Evolutionary conservation across 2,329 filamentous ascomycete genomes (phyloP).

Genomic region (Xylariaceae sp.): DNA sequence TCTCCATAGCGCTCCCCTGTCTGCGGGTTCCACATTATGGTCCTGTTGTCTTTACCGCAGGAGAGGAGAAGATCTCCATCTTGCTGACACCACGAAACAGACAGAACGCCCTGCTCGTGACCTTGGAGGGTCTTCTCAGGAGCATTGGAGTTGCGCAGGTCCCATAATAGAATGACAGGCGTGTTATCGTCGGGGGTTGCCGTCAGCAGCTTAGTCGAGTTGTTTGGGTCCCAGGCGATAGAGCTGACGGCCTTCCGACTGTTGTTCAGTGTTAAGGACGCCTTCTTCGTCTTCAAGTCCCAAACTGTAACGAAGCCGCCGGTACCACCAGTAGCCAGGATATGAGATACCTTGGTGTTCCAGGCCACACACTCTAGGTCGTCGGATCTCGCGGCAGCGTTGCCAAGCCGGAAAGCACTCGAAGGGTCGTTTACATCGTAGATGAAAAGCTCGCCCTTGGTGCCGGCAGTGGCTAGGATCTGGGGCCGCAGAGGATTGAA

Average conservation of each 20-base stretch:
- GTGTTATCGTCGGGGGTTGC: slow-evolving; percentile 84
- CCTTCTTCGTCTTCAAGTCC: slow-evolving; percentile 97
- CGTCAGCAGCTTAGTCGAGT: slow-evolving; percentile 89
- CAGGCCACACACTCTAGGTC: slow-evolving; percentile 96
- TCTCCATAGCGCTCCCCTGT: slow-evolving; percentile 84
- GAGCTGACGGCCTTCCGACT: slow-evolving; percentile 91
- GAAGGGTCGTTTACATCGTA: slow-evolving; percentile 88
- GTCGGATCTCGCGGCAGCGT: slow-evolving; percentile 79
- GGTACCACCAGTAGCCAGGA: slow-evolving; percentile 86
- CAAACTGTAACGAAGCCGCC: slow-evolving; percentile 96
- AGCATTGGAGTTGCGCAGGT: slow-evolving; percentile 90
- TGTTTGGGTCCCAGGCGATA: slow-evolving; percentile 95
- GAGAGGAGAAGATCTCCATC: slow-evolving; percentile 86
- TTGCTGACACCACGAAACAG: slow-evolving; percentile 90
- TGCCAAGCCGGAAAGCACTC: slow-evolving; percentile 84
- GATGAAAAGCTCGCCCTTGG: slow-evolving; percentile 93
- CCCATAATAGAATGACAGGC: slow-evolving; percentile 87
- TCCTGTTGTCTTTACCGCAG: slow-evolving; percentile 93
- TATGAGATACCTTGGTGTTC: slow-evolving; percentile 97
- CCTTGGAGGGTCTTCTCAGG: slow-evolving; percentile 83
- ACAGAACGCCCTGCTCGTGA: slow-evolving; percentile 92
- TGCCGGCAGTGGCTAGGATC: slow-evolving; percentile 84
- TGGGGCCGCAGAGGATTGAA: slow-evolving; percentile 93
- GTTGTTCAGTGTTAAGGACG: slow-evolving; percentile 91
- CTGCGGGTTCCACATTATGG: slow-evolving; percentile 92